phyloP scores from a whole-genome alignment of 2,329 filamentous ascomycete species.

The Lecanicillium sp. region DNA sequence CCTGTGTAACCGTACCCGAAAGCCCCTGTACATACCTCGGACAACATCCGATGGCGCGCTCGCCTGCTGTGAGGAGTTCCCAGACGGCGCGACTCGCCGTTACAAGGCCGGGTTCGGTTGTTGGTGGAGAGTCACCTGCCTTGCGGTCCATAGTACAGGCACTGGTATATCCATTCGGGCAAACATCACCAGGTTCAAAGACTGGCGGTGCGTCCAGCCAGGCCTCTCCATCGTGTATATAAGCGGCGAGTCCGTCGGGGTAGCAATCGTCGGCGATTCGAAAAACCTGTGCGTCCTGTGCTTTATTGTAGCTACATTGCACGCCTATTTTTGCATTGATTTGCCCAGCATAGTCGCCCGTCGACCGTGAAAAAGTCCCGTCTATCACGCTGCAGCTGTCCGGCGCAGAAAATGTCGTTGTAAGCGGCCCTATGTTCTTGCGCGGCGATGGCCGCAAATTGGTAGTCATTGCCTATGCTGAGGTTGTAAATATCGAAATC shows the following conservation, averaged over 20 bases:
- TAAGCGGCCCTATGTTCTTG: neutral
- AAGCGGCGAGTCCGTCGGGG: neutral
- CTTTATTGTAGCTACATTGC: neutral
- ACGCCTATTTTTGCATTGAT: neutral
- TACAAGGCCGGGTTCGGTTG: neutral
- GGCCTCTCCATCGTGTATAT: neutral
- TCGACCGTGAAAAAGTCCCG: neutral
- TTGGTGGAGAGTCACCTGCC: neutral
- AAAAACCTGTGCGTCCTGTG: conserved; percentile 1
- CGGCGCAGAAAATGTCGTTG: neutral
- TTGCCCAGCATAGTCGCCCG: neutral
- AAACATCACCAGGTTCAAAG: neutral
- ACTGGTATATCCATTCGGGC: neutral
- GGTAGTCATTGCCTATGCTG: too few relatives aligned
- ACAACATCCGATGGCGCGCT: conserved; percentile 1
- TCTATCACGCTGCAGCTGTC: neutral
- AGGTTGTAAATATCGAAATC: too few relatives aligned
- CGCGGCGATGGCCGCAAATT: neutral
- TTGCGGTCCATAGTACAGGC: neutral
- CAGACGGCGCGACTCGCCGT: neutral
- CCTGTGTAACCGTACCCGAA: too few relatives aligned
- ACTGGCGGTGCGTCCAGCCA: neutral
- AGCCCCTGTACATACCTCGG: too few relatives aligned
- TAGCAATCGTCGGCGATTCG: neutral
- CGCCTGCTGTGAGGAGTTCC: neutral